These are phyloP conservation scores for Botryotinia narcissicola DNA, from an alignment of 2,329 filamentous ascomycete genomes.

Conservation along the genomic window DNA sequence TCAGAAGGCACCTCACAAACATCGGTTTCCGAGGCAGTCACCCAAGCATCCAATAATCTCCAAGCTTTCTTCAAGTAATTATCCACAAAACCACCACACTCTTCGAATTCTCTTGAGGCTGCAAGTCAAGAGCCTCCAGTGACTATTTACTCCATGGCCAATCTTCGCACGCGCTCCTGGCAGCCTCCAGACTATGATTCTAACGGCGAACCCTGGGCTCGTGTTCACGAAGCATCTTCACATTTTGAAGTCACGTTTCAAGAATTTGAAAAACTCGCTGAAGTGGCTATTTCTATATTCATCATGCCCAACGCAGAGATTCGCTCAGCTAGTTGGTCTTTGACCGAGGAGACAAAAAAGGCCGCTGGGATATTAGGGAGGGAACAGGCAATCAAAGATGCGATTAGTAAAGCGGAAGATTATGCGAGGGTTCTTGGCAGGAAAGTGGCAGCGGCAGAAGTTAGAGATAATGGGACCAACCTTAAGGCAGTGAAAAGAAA, in stretches of 20 bases:
- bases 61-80: constrained; percentile 4
- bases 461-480: not conserved
- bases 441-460: not conserved
- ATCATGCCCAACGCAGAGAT: not conserved
- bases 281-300: not conserved
- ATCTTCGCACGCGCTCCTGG: constrained; percentile 1
- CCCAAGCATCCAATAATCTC: constrained; percentile 7
- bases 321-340: not conserved
- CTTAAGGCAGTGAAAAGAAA: not conserved
- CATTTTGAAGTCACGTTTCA: not conserved
- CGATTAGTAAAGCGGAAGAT: not conserved
- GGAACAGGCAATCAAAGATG: not conserved
- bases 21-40: constrained; percentile 1
- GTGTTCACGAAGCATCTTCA: not conserved
- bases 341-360: not conserved
- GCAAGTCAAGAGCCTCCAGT: not conserved
- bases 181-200: not conserved
- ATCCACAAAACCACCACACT: not conserved
- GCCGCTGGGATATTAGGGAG: not conserved
- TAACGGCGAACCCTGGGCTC: not conserved
- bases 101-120: no score
- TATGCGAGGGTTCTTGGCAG: not conserved
- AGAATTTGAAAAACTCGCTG: not conserved
- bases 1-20: constrained; percentile 6
- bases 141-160: not conserved